A percentile compares a stretch with the other conserved stretches of the same genome.
Evolutionary conservation across 106 monocot genomes (phyloP).

Genomic region (Agapanthus africanus): DNA sequence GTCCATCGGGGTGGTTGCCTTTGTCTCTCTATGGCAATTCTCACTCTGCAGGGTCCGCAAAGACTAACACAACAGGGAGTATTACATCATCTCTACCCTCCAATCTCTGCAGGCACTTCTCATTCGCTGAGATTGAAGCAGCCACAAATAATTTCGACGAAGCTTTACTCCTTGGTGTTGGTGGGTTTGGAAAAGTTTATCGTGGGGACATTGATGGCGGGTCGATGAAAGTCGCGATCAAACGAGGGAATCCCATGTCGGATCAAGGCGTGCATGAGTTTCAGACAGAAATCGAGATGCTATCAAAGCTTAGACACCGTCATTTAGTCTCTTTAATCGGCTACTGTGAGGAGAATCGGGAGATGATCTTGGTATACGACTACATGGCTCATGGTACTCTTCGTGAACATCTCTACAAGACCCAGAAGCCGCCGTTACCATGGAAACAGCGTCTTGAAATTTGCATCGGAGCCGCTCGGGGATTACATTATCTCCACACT

Average conservation of each 20-base stretch:
- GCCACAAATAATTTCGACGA: slow-evolving; percentile 60
- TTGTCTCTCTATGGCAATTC: slow-evolving; percentile 61
- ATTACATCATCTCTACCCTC: slow-evolving; percentile 37
- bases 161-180: slow-evolving; percentile 55
- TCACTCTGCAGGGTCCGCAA: slow-evolving; percentile 38
- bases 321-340: slow-evolving; percentile 87
- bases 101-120: slow-evolving; percentile 64
- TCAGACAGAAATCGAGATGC: slow-evolving; percentile 81
- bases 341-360: slow-evolving; percentile 70
- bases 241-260: slow-evolving; percentile 41
- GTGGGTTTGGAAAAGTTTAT: slow-evolving; percentile 62
- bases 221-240: slow-evolving; percentile 41
- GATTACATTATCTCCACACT: slow-evolving; percentile 86
- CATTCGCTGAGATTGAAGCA: slow-evolving; percentile 42
- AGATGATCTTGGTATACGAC: slow-evolving; percentile 89
- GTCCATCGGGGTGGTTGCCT: slow-evolving; percentile 54
- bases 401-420: slow-evolving; percentile 75
- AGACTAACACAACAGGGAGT: slow-evolving; percentile 57
- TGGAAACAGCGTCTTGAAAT: slow-evolving; percentile 85
- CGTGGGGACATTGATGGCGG: slow-evolving; percentile 27
- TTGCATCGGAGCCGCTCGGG: slow-evolving; percentile 84
- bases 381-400: slow-evolving; percentile 72
- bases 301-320: slow-evolving; percentile 83
- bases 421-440: slow-evolving; percentile 43
- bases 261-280: slow-evolving; percentile 76